These are phyloP conservation scores for Pulveroboletus sp. DNA, from an alignment of 768 basidiomycete species.

Conservation along the genomic window DNA sequence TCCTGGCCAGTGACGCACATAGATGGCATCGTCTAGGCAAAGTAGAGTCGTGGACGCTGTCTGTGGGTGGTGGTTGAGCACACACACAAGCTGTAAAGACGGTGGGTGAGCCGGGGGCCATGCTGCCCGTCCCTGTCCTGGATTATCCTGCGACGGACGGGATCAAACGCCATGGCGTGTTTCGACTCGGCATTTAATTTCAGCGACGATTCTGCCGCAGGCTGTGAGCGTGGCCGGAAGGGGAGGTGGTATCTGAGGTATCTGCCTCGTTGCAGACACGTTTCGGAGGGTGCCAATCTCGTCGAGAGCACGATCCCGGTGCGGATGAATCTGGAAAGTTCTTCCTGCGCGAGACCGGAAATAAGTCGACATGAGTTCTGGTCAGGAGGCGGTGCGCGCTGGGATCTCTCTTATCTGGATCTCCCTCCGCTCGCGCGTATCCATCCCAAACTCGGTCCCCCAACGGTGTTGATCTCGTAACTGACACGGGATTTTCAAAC, in stretches of 20 bases:
- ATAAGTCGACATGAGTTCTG: constrained; percentile 27
- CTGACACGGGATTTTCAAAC: constrained; percentile 23
- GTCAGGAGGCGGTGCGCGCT: constrained; percentile 16
- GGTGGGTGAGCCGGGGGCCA: too few species aligned
- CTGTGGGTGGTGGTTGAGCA: too few species aligned
- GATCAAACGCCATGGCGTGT: constrained; percentile 6
- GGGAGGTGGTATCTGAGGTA: background rate
- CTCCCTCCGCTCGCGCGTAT: constrained; percentile 1
- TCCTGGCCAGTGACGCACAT: too few species aligned
- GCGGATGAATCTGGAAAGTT: constrained; percentile 2
- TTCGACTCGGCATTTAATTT: constrained; percentile 22
- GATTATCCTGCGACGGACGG: background rate
- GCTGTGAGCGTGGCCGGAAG: background rate
- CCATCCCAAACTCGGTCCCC: background rate
- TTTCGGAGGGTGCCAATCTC: constrained; percentile 24
- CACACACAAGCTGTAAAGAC: too few species aligned
- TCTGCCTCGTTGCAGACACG: constrained; percentile 31
- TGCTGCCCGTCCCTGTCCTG: too few species aligned
- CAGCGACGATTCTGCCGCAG: constrained; percentile 8
- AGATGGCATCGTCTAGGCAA: too few species aligned
- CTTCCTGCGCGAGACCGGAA: constrained; percentile 17
- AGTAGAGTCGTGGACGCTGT: too few species aligned
- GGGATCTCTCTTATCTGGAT: constrained; percentile 19
- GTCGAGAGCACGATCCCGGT: constrained; percentile 9
- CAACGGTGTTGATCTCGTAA: constrained; percentile 20